Conservation (phyloP, 768 basidiomycete genomes). For the Leccinum longicurvipes region DNA sequence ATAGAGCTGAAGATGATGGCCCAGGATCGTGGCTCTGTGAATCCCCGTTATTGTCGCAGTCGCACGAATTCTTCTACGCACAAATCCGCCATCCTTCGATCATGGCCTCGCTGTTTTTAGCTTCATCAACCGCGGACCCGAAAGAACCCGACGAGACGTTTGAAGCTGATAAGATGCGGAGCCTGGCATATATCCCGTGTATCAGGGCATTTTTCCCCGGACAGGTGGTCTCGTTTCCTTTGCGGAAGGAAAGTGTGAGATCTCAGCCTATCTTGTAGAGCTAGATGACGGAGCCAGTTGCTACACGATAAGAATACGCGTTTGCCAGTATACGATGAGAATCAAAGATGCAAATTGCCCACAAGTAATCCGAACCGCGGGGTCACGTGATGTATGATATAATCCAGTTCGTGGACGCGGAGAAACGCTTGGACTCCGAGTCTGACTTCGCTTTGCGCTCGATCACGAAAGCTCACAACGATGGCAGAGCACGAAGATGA, state of each 20-base stretch:
- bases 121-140: background rate
- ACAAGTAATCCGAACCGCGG: background rate
- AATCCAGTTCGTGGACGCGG: background rate
- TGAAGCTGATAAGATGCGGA: background rate
- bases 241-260: background rate
- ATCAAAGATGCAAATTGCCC: background rate
- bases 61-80: background rate
- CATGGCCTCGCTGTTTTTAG: background rate
- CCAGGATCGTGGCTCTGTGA: background rate
- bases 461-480: background rate
- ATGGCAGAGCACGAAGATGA: slow-evolving; percentile 29
- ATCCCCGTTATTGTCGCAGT: background rate
- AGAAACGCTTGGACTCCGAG: too few relatives aligned
- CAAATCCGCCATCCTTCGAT: background rate
- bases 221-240: background rate
- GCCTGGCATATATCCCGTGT: background rate
- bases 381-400: slow-evolving; percentile 5
- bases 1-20: slow-evolving; percentile 3
- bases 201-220: background rate
- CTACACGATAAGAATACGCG: background rate
- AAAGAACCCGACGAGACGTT: background rate
- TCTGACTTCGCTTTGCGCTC: background rate
- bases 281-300: background rate
- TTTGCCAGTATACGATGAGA: background rate
- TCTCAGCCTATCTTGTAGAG: background rate